phyloP scores from a whole-genome alignment of 108 stramenopile species.

The Nannochloropsis oceanica region DNA sequence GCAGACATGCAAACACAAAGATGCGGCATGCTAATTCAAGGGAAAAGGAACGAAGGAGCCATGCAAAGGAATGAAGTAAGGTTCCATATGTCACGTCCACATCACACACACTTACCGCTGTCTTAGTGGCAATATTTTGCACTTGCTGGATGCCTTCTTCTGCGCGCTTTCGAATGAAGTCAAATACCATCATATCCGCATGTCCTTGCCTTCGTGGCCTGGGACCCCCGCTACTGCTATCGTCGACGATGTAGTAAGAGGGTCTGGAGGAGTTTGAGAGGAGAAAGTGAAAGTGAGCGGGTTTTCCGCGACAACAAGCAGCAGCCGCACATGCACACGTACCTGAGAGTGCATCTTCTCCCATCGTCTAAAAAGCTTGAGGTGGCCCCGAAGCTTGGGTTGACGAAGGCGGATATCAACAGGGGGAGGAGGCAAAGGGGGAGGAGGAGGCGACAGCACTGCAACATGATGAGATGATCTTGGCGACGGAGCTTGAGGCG shows the following conservation, averaged over 20 bases:
- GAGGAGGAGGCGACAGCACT: not conserved
- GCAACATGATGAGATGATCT: not conserved
- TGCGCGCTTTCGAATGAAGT: constrained; percentile 36
- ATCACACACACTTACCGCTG: not conserved
- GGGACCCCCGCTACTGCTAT: not conserved
- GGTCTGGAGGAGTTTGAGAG: not conserved
- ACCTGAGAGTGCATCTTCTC: not conserved
- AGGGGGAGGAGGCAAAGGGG: not conserved
- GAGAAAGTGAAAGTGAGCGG: not conserved
- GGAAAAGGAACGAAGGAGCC: not conserved
- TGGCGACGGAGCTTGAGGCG: too few species aligned
- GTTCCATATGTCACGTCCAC: too few species aligned
- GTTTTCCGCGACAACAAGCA: not conserved
- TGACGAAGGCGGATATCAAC: not conserved
- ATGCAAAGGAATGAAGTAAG: not conserved
- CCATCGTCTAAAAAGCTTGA: not conserved
- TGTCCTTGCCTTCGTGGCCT: not conserved
- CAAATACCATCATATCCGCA: constrained; percentile 23
- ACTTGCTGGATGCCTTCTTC: constrained; percentile 31
- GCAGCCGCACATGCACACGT: not conserved
- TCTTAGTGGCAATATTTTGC: constrained; percentile 26
- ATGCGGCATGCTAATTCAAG: not conserved
- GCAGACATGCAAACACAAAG: not conserved
- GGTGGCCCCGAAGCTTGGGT: not conserved
- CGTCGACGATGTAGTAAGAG: not conserved